phyloP scores from a whole-genome alignment of 306 rosid genomes.

The Pyrus pyrifolia region DNA sequence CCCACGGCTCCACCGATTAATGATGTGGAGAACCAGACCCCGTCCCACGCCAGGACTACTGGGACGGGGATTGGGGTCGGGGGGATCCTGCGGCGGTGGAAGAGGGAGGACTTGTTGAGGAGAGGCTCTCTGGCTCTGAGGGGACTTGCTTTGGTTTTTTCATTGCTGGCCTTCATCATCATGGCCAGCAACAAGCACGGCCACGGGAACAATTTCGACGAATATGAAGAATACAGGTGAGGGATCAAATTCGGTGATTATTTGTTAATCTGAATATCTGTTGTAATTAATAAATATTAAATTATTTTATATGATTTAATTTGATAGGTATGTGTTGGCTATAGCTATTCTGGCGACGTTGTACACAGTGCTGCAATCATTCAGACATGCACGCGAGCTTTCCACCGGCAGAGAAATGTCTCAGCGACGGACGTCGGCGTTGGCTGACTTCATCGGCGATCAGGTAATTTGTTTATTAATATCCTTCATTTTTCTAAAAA shows the following conservation, averaged over 20 bases:
- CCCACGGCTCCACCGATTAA: conserved; percentile 8
- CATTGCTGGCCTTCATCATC: conserved; percentile 43
- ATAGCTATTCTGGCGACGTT: conserved; percentile 41
- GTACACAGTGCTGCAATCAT: conserved; percentile 44
- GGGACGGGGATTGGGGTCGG: conserved; percentile 5
- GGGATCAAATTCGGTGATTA: not conserved
- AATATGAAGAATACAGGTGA: conserved; percentile 59
- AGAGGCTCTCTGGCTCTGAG: conserved; percentile 48
- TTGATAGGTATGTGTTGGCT: conserved; percentile 55
- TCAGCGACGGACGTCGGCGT: conserved; percentile 16
- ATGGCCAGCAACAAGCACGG: conserved; percentile 71
- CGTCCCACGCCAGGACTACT: not conserved
- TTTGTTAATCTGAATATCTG: not conserved
- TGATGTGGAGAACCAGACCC: not conserved
- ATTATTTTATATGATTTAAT: not conserved
- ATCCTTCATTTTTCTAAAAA: not conserved
- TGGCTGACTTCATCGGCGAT: conserved; percentile 62
- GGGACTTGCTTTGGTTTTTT: conserved; percentile 50
- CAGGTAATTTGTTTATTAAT: conserved; percentile 32
- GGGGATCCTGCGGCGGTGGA: conserved; percentile 49
- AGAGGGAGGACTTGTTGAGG: conserved; percentile 54
- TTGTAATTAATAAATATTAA: not conserved
- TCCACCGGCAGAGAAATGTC: conserved; percentile 24
- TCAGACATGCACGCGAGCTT: conserved; percentile 37
- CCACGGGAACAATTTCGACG: conserved; percentile 45